Conservation (phyloP, 116 monocot genomes). For the Cymodocea nodosa region DNA sequence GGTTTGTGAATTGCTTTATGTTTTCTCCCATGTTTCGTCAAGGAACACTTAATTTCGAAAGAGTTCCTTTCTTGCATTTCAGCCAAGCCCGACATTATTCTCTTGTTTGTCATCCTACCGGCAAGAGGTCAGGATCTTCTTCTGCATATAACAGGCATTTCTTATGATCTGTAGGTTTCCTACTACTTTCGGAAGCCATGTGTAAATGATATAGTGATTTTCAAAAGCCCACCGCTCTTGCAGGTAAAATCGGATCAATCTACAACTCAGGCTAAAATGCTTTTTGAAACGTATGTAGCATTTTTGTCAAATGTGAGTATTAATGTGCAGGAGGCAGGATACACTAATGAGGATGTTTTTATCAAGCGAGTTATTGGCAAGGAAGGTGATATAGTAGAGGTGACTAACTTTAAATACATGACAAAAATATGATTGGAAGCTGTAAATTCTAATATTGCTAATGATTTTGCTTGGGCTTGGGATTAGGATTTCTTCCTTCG, state of each 20-base stretch:
- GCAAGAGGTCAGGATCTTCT: neutral
- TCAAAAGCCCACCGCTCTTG: conserved; percentile 94
- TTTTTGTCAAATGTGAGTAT: neutral
- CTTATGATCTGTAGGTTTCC: conserved; percentile 43
- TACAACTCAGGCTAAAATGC: neutral
- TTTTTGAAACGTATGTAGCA: neutral
- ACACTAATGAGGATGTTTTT: conserved; percentile 78
- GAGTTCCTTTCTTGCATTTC: too few relatives aligned
- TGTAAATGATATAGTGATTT: conserved; percentile 95
- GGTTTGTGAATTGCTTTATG: too few relatives aligned
- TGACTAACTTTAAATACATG: conserved; percentile 3
- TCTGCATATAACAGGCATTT: neutral
- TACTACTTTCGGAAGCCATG: conserved; percentile 96
- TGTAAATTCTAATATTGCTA: too few relatives aligned
- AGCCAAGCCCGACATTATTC: too few relatives aligned
- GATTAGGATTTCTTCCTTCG: too few relatives aligned
- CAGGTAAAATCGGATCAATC: conserved; percentile 33
- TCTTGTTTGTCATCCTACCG: neutral
- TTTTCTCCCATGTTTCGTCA: too few relatives aligned
- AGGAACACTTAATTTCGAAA: too few relatives aligned
- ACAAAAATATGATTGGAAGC: too few relatives aligned
- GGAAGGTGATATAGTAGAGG: conserved; percentile 91
- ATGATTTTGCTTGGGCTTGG: too few relatives aligned
- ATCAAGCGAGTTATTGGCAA: conserved; percentile 90
- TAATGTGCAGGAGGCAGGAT: conserved; percentile 63